Conservation (phyloP, 2,329 filamentous ascomycete species). For the Penicillium decumbens region DNA sequence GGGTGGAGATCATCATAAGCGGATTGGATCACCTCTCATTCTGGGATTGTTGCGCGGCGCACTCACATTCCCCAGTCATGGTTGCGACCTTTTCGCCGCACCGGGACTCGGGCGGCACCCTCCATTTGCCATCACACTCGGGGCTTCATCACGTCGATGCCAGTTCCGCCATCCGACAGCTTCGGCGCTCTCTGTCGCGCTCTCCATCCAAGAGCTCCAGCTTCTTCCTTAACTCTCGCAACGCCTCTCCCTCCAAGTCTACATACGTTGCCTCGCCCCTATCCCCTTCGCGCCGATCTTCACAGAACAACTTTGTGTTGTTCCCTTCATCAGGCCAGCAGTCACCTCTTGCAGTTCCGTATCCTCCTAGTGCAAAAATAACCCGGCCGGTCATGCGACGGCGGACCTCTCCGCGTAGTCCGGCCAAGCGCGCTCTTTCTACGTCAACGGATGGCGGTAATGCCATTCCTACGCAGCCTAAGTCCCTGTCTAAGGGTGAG, state of each 20-base stretch:
- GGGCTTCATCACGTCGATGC: conserved; percentile 78
- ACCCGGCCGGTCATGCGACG: conserved; percentile 43
- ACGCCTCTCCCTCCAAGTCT: conserved; percentile 49
- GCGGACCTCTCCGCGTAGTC: conserved; percentile 73
- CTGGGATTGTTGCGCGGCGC: conserved; percentile 15
- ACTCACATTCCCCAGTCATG: conserved; percentile 33
- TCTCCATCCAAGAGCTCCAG: conserved; percentile 79
- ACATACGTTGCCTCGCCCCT: conserved; percentile 51
- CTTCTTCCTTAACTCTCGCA: conserved; percentile 58
- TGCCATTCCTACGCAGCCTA: conserved; percentile 49
- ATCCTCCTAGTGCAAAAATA: conserved; percentile 63
- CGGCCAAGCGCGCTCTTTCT: conserved; percentile 70
- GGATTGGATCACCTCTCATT: conserved; percentile 15
- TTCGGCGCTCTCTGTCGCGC: conserved; percentile 81
- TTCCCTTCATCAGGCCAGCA: conserved; percentile 43
- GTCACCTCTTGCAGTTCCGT: conserved; percentile 59
- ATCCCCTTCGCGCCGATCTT: conserved; percentile 54
- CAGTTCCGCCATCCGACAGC: conserved; percentile 72
- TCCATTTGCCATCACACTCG: conserved; percentile 83
- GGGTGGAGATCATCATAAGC: not conserved
- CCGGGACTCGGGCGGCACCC: conserved; percentile 62
- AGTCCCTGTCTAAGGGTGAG: conserved; percentile 36
- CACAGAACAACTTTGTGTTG: conserved; percentile 52
- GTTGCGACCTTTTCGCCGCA: conserved; percentile 48
- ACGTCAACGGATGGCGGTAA: conserved; percentile 69